Evolutionary conservation across 2,329 filamentous ascomycete genomes (phyloP).

Genomic region (Venturia carpophila): DNA sequence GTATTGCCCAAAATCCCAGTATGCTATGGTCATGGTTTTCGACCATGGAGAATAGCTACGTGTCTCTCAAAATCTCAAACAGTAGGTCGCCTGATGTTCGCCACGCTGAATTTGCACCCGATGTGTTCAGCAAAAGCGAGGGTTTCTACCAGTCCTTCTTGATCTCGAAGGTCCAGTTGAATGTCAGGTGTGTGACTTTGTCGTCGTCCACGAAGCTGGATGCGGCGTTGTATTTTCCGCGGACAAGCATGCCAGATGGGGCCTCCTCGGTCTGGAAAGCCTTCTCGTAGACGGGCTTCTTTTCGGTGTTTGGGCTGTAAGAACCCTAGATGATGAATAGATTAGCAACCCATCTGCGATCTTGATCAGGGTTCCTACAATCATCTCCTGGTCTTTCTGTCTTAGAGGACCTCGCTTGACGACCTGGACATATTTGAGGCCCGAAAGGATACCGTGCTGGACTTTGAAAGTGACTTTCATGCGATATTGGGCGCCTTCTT

Average conservation of each 20-base stretch:
- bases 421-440: slow-evolving; percentile 90
- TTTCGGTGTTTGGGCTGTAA: slow-evolving; percentile 86
- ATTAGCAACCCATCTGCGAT: too few relatives aligned
- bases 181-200: slow-evolving; percentile 78
- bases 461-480: slow-evolving; percentile 95
- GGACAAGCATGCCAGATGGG: slow-evolving; percentile 79
- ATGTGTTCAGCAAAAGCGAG: too few relatives aligned
- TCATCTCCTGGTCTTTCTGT: slow-evolving; percentile 96
- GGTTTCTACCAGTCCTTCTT: slow-evolving; percentile 77
- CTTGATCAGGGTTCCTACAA: slow-evolving; percentile 52
- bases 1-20: not conserved
- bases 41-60: not conserved
- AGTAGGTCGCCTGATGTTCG: too few relatives aligned
- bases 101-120: too few relatives aligned
- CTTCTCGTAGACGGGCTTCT: slow-evolving; percentile 79
- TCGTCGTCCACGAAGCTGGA: slow-evolving; percentile 96
- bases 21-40: not conserved
- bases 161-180: slow-evolving; percentile 96
- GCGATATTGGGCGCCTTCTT: slow-evolving; percentile 87
- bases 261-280: slow-evolving; percentile 86
- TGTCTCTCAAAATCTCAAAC: not conserved
- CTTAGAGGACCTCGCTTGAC: slow-evolving; percentile 83
- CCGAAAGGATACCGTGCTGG: slow-evolving; percentile 91
- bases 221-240: slow-evolving; percentile 81
- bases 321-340: slow-evolving; percentile 55